Evolutionary conservation across 441 rosid genomes (phyloP).

Genomic region (Bruguiera hainesii): DNA sequence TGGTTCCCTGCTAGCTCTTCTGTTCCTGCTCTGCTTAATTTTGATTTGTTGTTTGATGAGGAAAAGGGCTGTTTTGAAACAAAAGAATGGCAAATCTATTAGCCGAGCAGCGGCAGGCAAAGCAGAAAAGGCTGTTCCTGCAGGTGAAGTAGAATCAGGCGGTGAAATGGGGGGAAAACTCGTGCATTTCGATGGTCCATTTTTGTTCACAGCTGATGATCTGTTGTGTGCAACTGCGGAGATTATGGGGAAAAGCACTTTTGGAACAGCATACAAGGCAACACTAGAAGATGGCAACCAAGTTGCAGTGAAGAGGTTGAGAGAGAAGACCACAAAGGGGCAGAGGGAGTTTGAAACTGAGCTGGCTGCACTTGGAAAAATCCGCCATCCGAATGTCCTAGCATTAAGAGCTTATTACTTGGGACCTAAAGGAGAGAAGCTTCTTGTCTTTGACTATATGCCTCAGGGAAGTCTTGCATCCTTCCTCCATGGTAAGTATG

Average conservation of each 20-base stretch:
- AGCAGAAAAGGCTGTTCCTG: constrained; percentile 40
- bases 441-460: constrained; percentile 87
- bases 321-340: constrained; percentile 82
- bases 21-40: constrained; percentile 54
- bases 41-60: constrained; percentile 56
- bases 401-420: constrained; percentile 81
- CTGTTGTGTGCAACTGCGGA: constrained; percentile 93
- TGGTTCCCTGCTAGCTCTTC: constrained; percentile 53
- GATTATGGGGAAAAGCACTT: constrained; percentile 89
- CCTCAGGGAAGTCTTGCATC: constrained; percentile 76
- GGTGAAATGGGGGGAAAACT: constrained; percentile 78
- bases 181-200: constrained; percentile 84
- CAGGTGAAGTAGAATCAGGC: constrained; percentile 54
- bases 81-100: constrained; percentile 24
- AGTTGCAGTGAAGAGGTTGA: constrained; percentile 83
- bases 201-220: constrained; percentile 84
- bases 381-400: constrained; percentile 68
- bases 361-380: constrained; percentile 61
- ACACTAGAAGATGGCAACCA: constrained; percentile 86
- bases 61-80: constrained; percentile 37
- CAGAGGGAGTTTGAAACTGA: constrained; percentile 74
- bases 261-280: constrained; percentile 89
- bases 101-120: constrained; percentile 25
- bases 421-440: constrained; percentile 94
- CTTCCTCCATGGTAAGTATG: constrained; percentile 72